A percentile compares a stretch with the other conserved stretches of the same genome.
Evolutionary conservation across 2,329 filamentous ascomycete genomes (phyloP).

Genomic region (Ophiosphaerella herpotricha): DNA sequence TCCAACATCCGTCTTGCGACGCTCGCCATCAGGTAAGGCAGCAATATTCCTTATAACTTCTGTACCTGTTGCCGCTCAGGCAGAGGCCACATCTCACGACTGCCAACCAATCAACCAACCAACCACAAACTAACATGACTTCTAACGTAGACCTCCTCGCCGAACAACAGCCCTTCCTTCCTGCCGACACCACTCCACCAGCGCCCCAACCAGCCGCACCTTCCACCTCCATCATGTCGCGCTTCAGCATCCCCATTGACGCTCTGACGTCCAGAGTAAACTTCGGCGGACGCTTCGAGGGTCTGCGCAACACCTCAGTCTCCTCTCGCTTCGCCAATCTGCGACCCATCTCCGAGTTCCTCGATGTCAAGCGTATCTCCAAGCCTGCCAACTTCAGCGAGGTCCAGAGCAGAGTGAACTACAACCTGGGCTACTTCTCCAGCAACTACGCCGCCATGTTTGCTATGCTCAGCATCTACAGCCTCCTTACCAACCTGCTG

Average conservation of each 20-base stretch:
- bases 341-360: constrained; percentile 87
- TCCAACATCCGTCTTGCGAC: constrained; percentile 11
- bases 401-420: constrained; percentile 90
- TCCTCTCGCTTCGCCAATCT: constrained; percentile 88
- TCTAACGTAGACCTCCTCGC: constrained; percentile 33
- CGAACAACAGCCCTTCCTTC: constrained; percentile 32
- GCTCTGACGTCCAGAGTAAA: constrained; percentile 89
- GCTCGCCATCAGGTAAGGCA: constrained; percentile 32
- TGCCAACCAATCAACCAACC: constrained; percentile 3
- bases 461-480: constrained; percentile 94
- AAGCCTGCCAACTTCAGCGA: constrained; percentile 92
- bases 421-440: constrained; percentile 95
- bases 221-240: constrained; percentile 64
- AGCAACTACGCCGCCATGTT: constrained; percentile 98
- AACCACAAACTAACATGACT: constrained; percentile 32
- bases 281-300: constrained; percentile 80
- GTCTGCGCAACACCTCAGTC: constrained; percentile 78
- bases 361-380: constrained; percentile 92
- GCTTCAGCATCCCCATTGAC: constrained; percentile 92
- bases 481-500: constrained; percentile 81
- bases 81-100: constrained; percentile 38
- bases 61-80: background rate
- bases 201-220: constrained; percentile 8
- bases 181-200: constrained; percentile 19
- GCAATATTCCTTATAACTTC: constrained; percentile 22